A percentile compares a stretch with the other conserved stretches of the same genome.
Evolutionary conservation across 108 stramenopile genomes (phyloP).

Genomic region (Conticribra guillardii): DNA sequence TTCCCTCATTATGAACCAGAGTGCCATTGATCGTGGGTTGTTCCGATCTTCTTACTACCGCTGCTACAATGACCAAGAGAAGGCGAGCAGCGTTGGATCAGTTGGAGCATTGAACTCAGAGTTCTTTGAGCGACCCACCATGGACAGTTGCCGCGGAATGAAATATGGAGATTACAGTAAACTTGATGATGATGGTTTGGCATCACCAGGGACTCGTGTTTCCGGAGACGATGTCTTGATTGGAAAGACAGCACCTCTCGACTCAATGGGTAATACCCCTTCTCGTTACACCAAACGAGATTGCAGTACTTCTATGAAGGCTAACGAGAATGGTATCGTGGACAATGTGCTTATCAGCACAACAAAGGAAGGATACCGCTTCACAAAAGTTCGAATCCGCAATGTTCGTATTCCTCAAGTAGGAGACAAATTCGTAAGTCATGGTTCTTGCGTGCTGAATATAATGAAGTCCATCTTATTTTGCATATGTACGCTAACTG

Average conservation of each 20-base stretch:
- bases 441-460: no score
- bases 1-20: conserved; percentile 98
- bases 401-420: conserved; percentile 97
- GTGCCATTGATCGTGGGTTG: conserved; percentile 97
- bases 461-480: no score
- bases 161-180: conserved; percentile 97
- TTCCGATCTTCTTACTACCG: conserved; percentile 97
- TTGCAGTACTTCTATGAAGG: conserved; percentile 95
- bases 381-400: conserved; percentile 93
- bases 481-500: no score
- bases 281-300: conserved; percentile 94
- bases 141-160: conserved; percentile 87
- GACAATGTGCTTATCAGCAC: conserved; percentile 92
- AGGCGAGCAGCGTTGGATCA: conserved; percentile 79
- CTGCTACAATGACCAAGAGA: conserved; percentile 93
- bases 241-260: conserved; percentile 95
- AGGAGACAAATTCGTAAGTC: conserved; percentile 88
- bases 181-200: conserved; percentile 98
- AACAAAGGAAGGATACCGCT: conserved; percentile 94
- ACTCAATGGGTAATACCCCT: conserved; percentile 71
- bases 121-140: conserved; percentile 88
- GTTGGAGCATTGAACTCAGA: conserved; percentile 86
- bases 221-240: conserved; percentile 96
- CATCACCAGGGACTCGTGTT: conserved; percentile 94
- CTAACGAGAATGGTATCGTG: conserved; percentile 97